Percentiles rank a stretch among this genome's conserved stretches.
phyloP scores from a whole-genome alignment of 306 rosid genomes.

The Lupinus albus region DNA sequence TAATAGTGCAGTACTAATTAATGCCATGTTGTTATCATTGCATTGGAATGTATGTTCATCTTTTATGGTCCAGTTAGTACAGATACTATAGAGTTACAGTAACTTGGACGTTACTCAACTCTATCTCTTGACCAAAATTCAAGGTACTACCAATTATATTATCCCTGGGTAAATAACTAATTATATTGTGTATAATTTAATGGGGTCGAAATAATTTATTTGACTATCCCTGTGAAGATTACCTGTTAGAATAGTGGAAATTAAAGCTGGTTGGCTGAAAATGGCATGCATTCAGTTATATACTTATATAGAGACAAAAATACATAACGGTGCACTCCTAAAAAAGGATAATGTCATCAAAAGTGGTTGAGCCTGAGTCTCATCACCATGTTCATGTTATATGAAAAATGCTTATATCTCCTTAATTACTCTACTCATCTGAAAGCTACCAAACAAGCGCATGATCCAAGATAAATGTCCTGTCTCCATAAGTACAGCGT shows the following conservation, averaged over 20 bases:
- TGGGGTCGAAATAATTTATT: background rate
- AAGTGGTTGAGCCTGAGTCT: too few relatives aligned
- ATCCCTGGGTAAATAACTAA: too few relatives aligned
- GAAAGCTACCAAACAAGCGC: slow-evolving; percentile 62
- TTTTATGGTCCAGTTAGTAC: too few relatives aligned
- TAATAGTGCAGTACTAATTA: too few relatives aligned
- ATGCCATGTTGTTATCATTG: too few relatives aligned
- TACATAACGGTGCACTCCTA: slow-evolving; percentile 45
- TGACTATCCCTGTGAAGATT: background rate
- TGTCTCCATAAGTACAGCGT: slow-evolving; percentile 13
- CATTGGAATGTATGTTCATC: too few relatives aligned
- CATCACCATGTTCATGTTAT: slow-evolving; percentile 5
- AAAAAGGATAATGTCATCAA: slow-evolving; percentile 51
- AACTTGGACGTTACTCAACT: too few relatives aligned
- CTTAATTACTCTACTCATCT: background rate
- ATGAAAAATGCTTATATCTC: too few relatives aligned
- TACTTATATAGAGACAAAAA: slow-evolving; percentile 28
- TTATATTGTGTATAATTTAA: background rate
- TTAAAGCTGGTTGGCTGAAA: background rate
- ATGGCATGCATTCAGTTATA: too few relatives aligned
- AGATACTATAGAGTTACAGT: too few relatives aligned
- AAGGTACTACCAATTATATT: background rate
- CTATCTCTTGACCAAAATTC: too few relatives aligned
- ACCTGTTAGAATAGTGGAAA: background rate
- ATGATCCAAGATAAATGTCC: slow-evolving; percentile 48